phyloP scores from a whole-genome alignment of 306 rosid genomes.

The Begonia loranthoides region DNA sequence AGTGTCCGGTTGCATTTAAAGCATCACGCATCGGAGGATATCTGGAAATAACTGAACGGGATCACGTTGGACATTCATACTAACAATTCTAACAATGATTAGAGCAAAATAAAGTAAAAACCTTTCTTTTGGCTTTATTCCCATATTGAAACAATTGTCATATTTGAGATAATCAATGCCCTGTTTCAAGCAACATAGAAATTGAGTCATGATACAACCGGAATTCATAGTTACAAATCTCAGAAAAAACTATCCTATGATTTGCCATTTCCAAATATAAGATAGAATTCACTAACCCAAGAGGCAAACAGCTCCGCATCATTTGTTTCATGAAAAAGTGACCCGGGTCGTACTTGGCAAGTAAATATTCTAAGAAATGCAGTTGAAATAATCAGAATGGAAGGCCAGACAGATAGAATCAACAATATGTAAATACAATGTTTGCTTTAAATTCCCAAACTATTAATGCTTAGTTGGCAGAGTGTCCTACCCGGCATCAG shows the following conservation, averaged over 20 bases:
- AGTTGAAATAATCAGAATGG: conserved; percentile 17
- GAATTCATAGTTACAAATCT: background rate
- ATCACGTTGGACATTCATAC: conserved; percentile 16
- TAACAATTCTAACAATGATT: background rate
- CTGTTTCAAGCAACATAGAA: conserved; percentile 16
- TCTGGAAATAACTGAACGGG: conserved; percentile 34
- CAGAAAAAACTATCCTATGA: background rate
- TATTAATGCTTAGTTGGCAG: conserved; percentile 13
- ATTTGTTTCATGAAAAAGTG: conserved; percentile 60
- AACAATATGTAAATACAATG: too few relatives aligned
- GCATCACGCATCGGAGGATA: conserved; percentile 98
- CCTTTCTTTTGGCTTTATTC: conserved; percentile 69
- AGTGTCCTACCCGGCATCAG: conserved; percentile 86
- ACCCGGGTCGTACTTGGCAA: conserved; percentile 96
- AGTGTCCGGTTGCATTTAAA: conserved; percentile 46
- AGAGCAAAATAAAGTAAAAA: conserved; percentile 24
- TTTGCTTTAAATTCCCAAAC: conserved; percentile 6
- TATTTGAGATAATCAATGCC: conserved; percentile 88
- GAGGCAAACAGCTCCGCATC: conserved; percentile 81
- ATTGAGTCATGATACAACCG: background rate
- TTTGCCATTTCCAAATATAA: too few relatives aligned
- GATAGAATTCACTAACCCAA: conserved; percentile 53
- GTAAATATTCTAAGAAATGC: conserved; percentile 48
- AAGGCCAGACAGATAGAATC: conserved; percentile 1
- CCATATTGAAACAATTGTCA: conserved; percentile 86